Evolutionary conservation across 805 yeast genomes (phyloP).

Genomic region (Lachancea waltii): DNA sequence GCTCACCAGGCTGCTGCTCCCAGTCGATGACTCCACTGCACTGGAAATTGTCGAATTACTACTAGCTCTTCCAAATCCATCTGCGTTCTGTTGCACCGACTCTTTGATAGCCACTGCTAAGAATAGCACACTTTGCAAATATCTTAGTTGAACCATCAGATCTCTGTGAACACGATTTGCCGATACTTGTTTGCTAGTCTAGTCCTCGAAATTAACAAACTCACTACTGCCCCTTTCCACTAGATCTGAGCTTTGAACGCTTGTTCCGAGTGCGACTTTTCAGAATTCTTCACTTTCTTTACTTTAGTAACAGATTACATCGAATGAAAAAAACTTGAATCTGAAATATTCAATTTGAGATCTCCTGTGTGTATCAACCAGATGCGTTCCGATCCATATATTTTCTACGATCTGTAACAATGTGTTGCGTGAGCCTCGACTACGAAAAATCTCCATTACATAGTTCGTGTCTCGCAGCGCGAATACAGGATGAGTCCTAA

Average conservation of each 20-base stretch:
- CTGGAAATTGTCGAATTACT: conserved; percentile 1
- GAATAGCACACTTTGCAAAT: conserved; percentile 8
- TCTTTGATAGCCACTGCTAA: conserved; percentile 8
- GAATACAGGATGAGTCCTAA: neutral
- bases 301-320: no score
- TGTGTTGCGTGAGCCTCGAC: neutral
- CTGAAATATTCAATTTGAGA: no score
- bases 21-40: neutral
- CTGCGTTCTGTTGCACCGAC: conserved; percentile 8
- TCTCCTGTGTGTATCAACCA: no score
- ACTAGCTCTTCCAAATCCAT: conserved; percentile 1
- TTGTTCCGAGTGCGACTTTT: no score
- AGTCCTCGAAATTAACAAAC: neutral
- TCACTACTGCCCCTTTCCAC: no score
- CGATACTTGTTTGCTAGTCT: neutral
- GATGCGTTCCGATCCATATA: no score
- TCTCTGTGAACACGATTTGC: no score
- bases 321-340: no score
- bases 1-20: neutral
- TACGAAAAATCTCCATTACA: neutral
- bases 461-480: neutral
- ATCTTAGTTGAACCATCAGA: neutral
- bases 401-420: neutral
- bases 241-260: no score
- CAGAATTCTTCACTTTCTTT: no score